Base-by-base conservation (phyloP, 2,329 filamentous ascomycete genomes). In the Trichoderma atroviride region DNA sequence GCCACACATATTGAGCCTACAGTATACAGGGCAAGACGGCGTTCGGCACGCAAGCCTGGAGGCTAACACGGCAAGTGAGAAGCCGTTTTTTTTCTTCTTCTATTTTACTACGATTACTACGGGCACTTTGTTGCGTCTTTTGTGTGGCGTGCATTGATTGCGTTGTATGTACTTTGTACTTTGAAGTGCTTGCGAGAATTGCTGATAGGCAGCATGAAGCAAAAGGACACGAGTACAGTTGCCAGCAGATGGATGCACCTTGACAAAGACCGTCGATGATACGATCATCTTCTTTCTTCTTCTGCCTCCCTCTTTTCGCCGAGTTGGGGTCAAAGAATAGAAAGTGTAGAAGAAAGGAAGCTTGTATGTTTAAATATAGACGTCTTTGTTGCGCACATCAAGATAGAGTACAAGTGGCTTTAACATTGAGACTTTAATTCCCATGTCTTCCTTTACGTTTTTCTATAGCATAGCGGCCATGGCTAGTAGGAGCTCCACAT, bases 41-140 rank as follows among this genome's bases (percentile, higher is more conserved):
- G 37, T 24, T 57, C 63, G 63, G 63, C 63, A 66, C 63, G 52
- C 63, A 47, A 31, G 27, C 47, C 22, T 33, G 63, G 33, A 63
- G 50, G 63, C 63, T 58, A 57, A 4, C n/a, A 40, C 63, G 63
- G 63, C 63, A 66, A 33, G 35, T 24, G 19, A 35, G 52, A 35
- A 33, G 27, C 63, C 63, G 63, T 37, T 40, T 43, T 43, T 19
- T 40, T 19, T 43, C 10, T 35, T 35, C 33, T 35, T 6, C 33
- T 35, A 35, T 35, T 35, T 11, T 33, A 56, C 19, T n/a, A 37
- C 37, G 53, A n/a, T 53, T 29, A 52, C 22, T 27, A 22, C 4
- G 11, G 29, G 27, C 53, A 19, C 16, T 56, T 56, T 14, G 24
- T 9, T 27, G 22, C 27, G 53, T 16, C 24, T 6, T n/a, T 19